phyloP scores from a whole-genome alignment of 148 eudicot genomes.

The Dysphania ambrosioides region DNA sequence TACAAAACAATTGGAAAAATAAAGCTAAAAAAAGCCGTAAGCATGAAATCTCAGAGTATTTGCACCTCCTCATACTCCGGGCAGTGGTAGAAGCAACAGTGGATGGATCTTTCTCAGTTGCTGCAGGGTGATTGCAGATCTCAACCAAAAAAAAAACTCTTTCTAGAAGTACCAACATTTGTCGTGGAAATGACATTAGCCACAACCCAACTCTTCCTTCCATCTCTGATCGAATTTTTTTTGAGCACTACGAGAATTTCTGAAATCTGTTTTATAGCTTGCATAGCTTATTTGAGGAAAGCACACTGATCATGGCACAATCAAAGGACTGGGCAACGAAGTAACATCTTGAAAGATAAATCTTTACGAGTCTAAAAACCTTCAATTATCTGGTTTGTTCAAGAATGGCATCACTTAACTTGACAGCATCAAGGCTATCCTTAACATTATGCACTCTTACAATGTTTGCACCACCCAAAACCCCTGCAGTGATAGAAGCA shows the following conservation, averaged over 20 bases:
- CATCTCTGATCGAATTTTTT: neutral
- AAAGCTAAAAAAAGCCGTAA: too few species aligned
- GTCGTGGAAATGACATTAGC: too few species aligned
- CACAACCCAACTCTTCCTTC: neutral
- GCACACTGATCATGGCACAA: neutral
- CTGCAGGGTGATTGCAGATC: neutral
- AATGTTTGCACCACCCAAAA: slow-evolving; percentile 78
- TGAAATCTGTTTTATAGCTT: neutral
- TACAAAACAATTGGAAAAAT: too few species aligned
- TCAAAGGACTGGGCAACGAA: neutral
- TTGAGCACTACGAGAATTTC: neutral
- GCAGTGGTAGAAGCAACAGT: neutral
- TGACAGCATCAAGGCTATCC: slow-evolving; percentile 66
- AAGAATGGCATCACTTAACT: slow-evolving; percentile 75
- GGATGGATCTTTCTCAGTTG: neutral
- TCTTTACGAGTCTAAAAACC: neutral
- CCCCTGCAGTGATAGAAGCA: slow-evolving; percentile 62
- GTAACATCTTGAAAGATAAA: neutral
- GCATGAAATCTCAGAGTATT: neutral
- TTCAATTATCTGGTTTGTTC: slow-evolving; percentile 20
- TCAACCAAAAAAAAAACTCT: neutral
- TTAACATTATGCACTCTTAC: slow-evolving; percentile 85
- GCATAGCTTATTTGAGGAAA: too few species aligned
- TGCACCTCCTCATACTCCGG: too few species aligned
- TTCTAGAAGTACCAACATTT: neutral